Percentiles rank a stretch among this genome's conserved stretches.
phyloP scores from a whole-genome alignment of 208 protist genomes.

The Novymonas esmeraldas region DNA sequence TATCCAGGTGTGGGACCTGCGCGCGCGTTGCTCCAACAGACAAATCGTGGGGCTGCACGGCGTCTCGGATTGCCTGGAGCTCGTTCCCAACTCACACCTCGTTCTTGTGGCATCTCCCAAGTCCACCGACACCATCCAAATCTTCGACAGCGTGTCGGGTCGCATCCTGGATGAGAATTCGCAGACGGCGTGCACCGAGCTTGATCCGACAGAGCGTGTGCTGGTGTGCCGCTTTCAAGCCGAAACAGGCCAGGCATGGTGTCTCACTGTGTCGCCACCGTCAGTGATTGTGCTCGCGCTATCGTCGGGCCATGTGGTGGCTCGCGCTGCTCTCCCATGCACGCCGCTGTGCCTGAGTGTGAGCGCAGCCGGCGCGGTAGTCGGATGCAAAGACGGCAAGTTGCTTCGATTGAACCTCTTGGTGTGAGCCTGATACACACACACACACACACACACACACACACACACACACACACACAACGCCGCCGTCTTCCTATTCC shows the following conservation, averaged over 20 bases:
- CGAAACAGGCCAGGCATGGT: conserved; percentile 51
- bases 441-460: no score
- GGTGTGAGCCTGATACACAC: no score
- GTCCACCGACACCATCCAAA: conserved; percentile 47
- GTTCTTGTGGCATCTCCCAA: conserved; percentile 67
- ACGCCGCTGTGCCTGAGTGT: conserved; percentile 42
- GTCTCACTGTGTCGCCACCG: conserved; percentile 39
- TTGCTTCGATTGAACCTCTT: conserved; percentile 3
- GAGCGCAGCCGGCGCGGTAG: conserved; percentile 7
- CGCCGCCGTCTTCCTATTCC: no score
- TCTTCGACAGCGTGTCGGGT: conserved; percentile 64
- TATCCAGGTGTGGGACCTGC: conserved; percentile 90
- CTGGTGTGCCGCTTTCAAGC: conserved; percentile 40
- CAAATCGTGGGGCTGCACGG: conserved; percentile 60
- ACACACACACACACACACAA: no score
- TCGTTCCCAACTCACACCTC: conserved; percentile 41
- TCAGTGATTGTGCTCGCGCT: conserved; percentile 43
- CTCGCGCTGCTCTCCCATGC: conserved; percentile 30
- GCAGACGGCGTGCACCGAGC: conserved; percentile 22
- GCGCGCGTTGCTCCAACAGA: conserved; percentile 46
- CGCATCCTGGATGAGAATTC: conserved; percentile 40
- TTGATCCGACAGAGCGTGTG: conserved; percentile 30
- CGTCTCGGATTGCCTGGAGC: conserved; percentile 79
- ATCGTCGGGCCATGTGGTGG: conserved; percentile 38
- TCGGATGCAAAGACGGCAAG: conserved; percentile 26